Evolutionary conservation across 108 stramenopile species (phyloP), one percentile per base, ranked within the genome.

Genomic region (Nitzschia inconspicua): DNA sequence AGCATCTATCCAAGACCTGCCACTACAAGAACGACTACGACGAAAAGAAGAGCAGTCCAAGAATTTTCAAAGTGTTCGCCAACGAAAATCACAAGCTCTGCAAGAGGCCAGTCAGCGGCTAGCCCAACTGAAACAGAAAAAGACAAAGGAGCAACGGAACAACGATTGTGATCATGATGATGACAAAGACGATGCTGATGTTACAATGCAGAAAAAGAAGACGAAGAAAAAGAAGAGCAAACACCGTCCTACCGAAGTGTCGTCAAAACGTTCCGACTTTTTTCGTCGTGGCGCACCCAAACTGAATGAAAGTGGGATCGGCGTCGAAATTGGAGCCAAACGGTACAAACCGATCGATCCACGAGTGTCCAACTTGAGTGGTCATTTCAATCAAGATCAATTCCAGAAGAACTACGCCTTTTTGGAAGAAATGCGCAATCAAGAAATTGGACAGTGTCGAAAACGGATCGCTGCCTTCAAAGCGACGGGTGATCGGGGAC

Each of bases 301-400:
- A 47, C 61, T 89, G 24, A 89, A 89, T 59, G 83, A 75, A 22
- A 73, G 75, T 26, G 93, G 93, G 9, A 69, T 89, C n/a, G 87
- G 93, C 36, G 81, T 91, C 23, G 84, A 83, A 44, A 78, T 91
- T 60, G 83, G 82, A n/a, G 85, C 93, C 14, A 74, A 89, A 65
- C 73, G 75, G 20, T 94, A 91, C 72, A 84, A 87, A 52, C 75
- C 92, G 10, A 60, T 79, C 28, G 93, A 94, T 71, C 93, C 93
- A 8, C 82, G 93, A 19, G 68, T 79, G 54, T 73, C 78, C 22
- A 78, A 55, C 47, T 60, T 91, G 49, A 67, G 75, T 10, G 93
- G 89, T 30, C 82, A 79, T 49, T 73, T 86, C 39, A 73, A 89
- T 63, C 80, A 63, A 42, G 88, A 89, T 36, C 70, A 76, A 14